These are phyloP conservation scores for Tausonia pullulans DNA, from an alignment of 1,284 basidiomycete species.

Conservation along the genomic window DNA sequence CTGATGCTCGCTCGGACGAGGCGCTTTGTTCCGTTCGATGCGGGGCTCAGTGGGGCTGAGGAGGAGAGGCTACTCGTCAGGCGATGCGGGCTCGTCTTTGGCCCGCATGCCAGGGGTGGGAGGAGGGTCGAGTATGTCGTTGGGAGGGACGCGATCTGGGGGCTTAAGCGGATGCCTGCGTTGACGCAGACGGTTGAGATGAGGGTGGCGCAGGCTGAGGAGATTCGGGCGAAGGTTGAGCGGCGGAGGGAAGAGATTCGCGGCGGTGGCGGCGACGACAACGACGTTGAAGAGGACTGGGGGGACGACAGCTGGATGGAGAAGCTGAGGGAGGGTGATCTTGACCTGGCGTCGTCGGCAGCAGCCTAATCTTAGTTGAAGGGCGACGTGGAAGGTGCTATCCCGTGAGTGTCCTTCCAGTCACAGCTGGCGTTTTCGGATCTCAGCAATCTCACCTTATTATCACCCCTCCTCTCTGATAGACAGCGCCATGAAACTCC, in stretches of 20 bases:
- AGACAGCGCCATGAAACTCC: too few relatives aligned
- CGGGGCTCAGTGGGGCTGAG: neutral
- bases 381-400: neutral
- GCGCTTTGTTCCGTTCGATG: neutral
- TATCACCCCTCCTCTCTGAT: too few relatives aligned
- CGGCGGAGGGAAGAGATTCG: neutral
- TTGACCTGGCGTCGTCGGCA: too few relatives aligned
- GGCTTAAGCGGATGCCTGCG: neutral
- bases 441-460: too few relatives aligned
- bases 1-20: constrained; percentile 66
- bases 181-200: neutral
- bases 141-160: constrained; percentile 1
- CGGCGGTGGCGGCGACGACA: neutral
- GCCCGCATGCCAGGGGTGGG: neutral
- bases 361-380: too few relatives aligned
- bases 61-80: constrained; percentile 35
- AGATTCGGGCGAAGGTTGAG: neutral
- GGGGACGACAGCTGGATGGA: constrained; percentile 1
- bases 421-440: neutral
- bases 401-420: neutral
- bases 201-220: neutral
- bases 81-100: constrained; percentile 51
- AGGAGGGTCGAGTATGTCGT: constrained; percentile 5
- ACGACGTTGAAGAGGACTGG: neutral
- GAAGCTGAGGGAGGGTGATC: neutral